Percentiles rank a stretch among this genome's conserved stretches.
Evolutionary conservation across 805 yeast genomes (phyloP).

Genomic region (Zygosaccharomyces siamensis): DNA sequence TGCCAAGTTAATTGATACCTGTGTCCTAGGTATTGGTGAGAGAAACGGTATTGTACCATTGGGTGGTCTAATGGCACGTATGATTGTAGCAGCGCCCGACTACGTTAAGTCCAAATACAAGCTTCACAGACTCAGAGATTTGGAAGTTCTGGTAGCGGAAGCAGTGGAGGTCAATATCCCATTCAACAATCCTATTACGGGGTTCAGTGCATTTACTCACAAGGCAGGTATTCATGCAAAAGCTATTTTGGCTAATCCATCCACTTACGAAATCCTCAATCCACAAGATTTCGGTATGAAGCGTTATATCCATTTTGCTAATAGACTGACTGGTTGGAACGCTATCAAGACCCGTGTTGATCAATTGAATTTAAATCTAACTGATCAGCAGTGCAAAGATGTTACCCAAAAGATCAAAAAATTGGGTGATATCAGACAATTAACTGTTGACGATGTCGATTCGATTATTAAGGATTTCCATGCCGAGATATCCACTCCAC

Average conservation of each 20-base stretch:
- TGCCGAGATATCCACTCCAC: constrained; percentile 62
- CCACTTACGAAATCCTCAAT: constrained; percentile 94
- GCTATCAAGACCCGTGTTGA: constrained; percentile 98
- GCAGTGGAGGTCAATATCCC: constrained; percentile 97
- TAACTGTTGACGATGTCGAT: constrained; percentile 95
- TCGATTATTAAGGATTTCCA: constrained; percentile 93
- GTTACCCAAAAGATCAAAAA: constrained; percentile 89
- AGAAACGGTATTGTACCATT: constrained; percentile 97
- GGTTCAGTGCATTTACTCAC: constrained; percentile 99
- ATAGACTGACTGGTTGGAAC: constrained; percentile 98
- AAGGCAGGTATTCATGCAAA: constrained; percentile 99
- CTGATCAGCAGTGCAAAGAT: constrained; percentile 92
- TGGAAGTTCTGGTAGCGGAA: constrained; percentile 94
- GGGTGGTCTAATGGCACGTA: constrained; percentile 98
- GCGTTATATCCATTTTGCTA: constrained; percentile 95
- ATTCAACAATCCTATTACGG: constrained; percentile 97
- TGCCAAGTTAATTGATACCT: constrained; percentile 88
- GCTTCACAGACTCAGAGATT: constrained; percentile 89
- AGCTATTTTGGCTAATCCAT: constrained; percentile 96
- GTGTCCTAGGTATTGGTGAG: constrained; percentile 97
- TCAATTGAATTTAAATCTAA: constrained; percentile 82
- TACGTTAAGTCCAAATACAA: constrained; percentile 92
- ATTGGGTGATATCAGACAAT: constrained; percentile 90
- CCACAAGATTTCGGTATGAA: constrained; percentile 95
- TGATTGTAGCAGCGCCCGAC: constrained; percentile 98